Evolutionary conservation across 495 filamentous ascomycete species (phyloP).

Genomic region (Aspergillus nidulans): DNA sequence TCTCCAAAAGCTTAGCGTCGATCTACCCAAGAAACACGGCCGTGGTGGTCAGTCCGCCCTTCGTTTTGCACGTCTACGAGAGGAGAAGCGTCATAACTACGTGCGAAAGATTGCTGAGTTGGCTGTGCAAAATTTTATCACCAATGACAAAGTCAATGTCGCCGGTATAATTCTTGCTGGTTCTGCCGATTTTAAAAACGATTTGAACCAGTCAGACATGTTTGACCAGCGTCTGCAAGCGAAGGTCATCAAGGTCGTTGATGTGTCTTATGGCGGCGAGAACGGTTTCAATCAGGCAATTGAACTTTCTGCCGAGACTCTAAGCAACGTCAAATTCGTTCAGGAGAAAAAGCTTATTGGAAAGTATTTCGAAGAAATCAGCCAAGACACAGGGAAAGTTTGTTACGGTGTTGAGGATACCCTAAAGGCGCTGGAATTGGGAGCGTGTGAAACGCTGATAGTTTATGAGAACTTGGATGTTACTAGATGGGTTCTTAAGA

Average conservation of each 20-base stretch:
- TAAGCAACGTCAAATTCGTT: constrained; percentile 98
- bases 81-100: constrained; percentile 99
- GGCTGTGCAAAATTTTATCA: constrained; percentile 98
- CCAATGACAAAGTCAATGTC: constrained; percentile 95
- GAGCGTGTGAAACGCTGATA: constrained; percentile 89
- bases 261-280: constrained; percentile 97
- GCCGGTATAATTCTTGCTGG: constrained; percentile 91
- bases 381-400: constrained; percentile 89
- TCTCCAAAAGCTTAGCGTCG: constrained; percentile 95
- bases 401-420: constrained; percentile 99
- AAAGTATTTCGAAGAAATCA: constrained; percentile 98
- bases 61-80: constrained; percentile 98
- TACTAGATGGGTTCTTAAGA: constrained; percentile 84
- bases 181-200: constrained; percentile 99
- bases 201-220: constrained; percentile 94
- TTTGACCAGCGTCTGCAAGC: constrained; percentile 85
- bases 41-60: constrained; percentile 98
- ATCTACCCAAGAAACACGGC: constrained; percentile 98
- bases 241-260: constrained; percentile 98
- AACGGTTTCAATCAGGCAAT: constrained; percentile 99
- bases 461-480: constrained; percentile 98
- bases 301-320: constrained; percentile 88
- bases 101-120: constrained; percentile 97
- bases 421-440: constrained; percentile 92
- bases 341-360: constrained; percentile 99